Evolutionary conservation across 2,329 filamentous ascomycete genomes (phyloP), one percentile per base, ranked within the genome.

Genomic region (Microcyclospora tardicrescens): DNA sequence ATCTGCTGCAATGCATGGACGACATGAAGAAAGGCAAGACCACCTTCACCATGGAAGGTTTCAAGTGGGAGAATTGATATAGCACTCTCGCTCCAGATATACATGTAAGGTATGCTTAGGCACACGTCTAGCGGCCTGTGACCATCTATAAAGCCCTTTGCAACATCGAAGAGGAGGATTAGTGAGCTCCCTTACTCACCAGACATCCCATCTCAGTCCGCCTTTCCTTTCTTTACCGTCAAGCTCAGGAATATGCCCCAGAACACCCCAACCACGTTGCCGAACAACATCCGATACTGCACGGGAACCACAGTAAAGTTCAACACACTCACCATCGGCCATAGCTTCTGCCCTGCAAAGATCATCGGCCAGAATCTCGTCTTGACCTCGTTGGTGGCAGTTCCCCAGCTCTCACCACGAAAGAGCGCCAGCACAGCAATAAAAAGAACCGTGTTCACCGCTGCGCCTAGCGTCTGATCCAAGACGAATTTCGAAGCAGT

Each of bases 231-330:
- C 19, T 24, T 24, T 8, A 24, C 70, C 46, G 75, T 60, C 52
- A 86, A 61, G 54, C 80, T 84, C 61, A 87, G 65, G 57, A 83
- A 87, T 32, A 86, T 67, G 0, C 79, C 78, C 83, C 83, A 89
- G 11, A 66, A 70, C 16, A 89, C 68, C 5, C 83, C 82, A 13
- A 80, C 81, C 36, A 80, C 58, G 47, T 77, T 75, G n/a, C 77
- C 81, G 44, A 86, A 72, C 28, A 87, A 61, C 36, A 81, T 79
- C 29, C 83, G 68, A 37, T 71, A 70, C 52, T 85, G 72, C 3
- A 85, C 73, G n/a, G 78, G 81, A 46, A 81, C 71, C 43, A 85
- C 63, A 2, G 77, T 70, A 53, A 82, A 86, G 65, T 82, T 82
- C 44, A 83, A 54, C 13, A 81, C 55, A 45, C 77, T 81, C 15